Conservation (phyloP, 1,284 basidiomycete genomes). For the Cutaneotrichosporon sp. region DNA sequence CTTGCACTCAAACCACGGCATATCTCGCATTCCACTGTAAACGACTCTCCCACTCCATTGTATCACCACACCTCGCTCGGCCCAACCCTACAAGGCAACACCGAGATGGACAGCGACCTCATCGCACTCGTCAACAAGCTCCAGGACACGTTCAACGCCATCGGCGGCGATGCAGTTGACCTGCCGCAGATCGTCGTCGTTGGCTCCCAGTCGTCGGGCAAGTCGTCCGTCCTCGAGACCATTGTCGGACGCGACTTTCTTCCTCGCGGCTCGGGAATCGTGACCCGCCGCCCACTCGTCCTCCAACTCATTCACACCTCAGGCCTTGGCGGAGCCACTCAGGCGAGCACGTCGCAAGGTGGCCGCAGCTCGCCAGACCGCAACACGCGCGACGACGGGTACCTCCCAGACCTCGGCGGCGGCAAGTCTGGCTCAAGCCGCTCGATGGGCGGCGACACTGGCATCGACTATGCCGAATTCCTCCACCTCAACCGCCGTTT, state of each 20-base stretch:
- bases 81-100: neutral
- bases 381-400: constrained; percentile 31
- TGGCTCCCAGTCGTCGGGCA: constrained; percentile 58
- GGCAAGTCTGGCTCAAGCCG: constrained; percentile 25
- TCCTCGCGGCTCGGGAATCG: constrained; percentile 71
- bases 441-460: constrained; percentile 40
- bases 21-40: neutral
- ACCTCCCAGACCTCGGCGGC: constrained; percentile 41
- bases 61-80: neutral
- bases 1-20: neutral
- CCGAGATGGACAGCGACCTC: constrained; percentile 83
- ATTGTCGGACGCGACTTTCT: constrained; percentile 96
- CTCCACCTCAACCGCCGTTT: constrained; percentile 94
- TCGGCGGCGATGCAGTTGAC: constrained; percentile 60
- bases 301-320: constrained; percentile 93
- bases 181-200: constrained; percentile 54
- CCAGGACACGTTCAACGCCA: constrained; percentile 61
- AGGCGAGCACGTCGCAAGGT: neutral
- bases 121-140: constrained; percentile 95
- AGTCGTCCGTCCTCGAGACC: constrained; percentile 60
- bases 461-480: constrained; percentile 92
- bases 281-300: constrained; percentile 90
- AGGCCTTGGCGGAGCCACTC: constrained; percentile 17
- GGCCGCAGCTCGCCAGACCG: neutral
- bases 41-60: neutral